Evolutionary conservation across 331 rosid species (phyloP), one percentile per base, ranked within the genome.

Genomic region (Pyracantha coccinea): DNA sequence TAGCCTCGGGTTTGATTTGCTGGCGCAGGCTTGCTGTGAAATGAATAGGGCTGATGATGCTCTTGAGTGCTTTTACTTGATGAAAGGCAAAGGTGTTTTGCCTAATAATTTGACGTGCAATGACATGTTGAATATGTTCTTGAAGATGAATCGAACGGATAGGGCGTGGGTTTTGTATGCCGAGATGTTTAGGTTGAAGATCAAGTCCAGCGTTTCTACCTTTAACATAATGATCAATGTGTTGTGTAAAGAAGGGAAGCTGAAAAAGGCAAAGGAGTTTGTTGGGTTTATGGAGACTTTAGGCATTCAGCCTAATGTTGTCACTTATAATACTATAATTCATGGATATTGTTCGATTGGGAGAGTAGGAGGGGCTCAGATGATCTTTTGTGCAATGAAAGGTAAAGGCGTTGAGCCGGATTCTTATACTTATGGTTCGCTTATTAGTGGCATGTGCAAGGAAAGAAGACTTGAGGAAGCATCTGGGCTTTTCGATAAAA

Each of bases 171-270:
- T 73, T 86, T 57, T 93, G 54, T 93, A 91, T 76, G 91, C 93
- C 1, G 96, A 93, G 78, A 91, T 93, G 98, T 89, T 89, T 82
- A 86, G 88, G 87, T 65, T 89, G 89, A 80, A 80, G 25, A 83
- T 93, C 19, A 87, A 73, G 75, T 93, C 96, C 0, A 87, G 83
- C 23, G 80, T 84, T 7, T 84, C 31, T 62, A 93, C 98, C 4
- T 91, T 86, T 55, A 93, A 93, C 57, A 91, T 93, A 1, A 91
- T 93, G 97, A 81, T 89, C 50, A 87, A 91, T 88, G 91, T 89
- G 69, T 76, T 93, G 85, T 91, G 97, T 60, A 93, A 82, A 81
- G 89, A 89, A 82, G 96, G 91, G 55, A 93, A 91, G 87, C 69
- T 91, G 86, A 88, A 87, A 80, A 88, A 76, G 81, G 97, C 98